A percentile compares a stretch with the other conserved stretches of the same genome.
phyloP scores from a whole-genome alignment of 441 rosid genomes.

The Adansonia madagascariensis region DNA sequence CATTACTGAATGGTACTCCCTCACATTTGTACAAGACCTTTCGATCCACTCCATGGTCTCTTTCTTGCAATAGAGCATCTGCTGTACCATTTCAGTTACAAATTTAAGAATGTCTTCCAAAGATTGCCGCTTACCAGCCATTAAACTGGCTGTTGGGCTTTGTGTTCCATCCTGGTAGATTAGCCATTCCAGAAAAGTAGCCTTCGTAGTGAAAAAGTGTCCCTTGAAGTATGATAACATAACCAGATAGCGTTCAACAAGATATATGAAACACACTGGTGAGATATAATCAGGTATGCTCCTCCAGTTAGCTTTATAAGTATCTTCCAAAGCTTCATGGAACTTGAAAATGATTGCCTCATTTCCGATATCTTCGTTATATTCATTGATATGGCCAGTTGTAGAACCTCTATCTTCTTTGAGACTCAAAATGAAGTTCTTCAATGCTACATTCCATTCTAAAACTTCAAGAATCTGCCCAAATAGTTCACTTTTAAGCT shows the following conservation, averaged over 20 bases:
- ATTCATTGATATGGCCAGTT: background rate
- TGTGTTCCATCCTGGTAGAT: conserved; percentile 24
- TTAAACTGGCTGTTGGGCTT: background rate
- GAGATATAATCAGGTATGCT: conserved; percentile 35
- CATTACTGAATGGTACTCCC: conserved; percentile 26
- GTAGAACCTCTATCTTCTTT: background rate
- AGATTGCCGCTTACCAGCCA: background rate
- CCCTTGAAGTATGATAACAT: conserved; percentile 32
- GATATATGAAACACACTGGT: conserved; percentile 51
- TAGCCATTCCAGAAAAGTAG: conserved; percentile 45
- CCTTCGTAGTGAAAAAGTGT: conserved; percentile 33
- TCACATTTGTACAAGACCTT: conserved; percentile 23
- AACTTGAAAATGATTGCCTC: conserved; percentile 18
- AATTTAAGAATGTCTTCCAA: conserved; percentile 10
- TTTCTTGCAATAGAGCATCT: conserved; percentile 24
- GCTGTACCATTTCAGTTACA: conserved; percentile 7
- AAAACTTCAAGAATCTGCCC: conserved; percentile 21
- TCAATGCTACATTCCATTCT: conserved; percentile 37
- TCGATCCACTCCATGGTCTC: conserved; percentile 41
- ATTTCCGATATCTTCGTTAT: background rate
- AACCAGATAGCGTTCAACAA: conserved; percentile 44
- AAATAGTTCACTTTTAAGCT: conserved; percentile 19
- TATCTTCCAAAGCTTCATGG: conserved; percentile 38
- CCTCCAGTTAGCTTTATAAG: conserved; percentile 45
- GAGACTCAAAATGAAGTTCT: conserved; percentile 30